Base-by-base conservation (phyloP, 2,329 filamentous ascomycete genomes). In the Rhynchosporium graminicola region DNA sequence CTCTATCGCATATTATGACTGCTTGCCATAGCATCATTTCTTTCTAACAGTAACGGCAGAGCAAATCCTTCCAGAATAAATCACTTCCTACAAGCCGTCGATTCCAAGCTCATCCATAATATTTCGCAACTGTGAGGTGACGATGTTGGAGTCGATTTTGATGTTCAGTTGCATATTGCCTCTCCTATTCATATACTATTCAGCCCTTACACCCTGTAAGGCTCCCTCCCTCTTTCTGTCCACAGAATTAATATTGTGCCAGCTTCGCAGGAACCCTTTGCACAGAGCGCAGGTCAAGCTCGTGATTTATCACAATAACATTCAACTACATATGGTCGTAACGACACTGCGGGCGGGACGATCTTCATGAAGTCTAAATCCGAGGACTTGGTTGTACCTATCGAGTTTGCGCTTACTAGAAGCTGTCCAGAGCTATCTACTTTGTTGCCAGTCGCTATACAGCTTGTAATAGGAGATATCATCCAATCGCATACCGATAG, bases 301-400 rank as follows among this genome's bases (percentile, higher is more conserved):
- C 26, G 26, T 48, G 26, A 48, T 48, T 48, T 48, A 48, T 29
- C 46, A 29, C 12, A 48, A 48, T 3, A 10, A 48, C 12, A 48
- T 29, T 48, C 26, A 48, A 29, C 12, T 48, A 28, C 20, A 48
- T 8, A 48, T 29, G 12, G 26, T 26, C 46, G 26, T 28, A 48
- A 48, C 8, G 26, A 48, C 26, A 48, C 26, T 48, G 12, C 26
- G 4, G 26, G 46, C 29, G 26, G 26, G 26, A 48, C 26, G 26
- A 48, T 48, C 46, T 48, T 48, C 12, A 48, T 48, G 12, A 48
- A 29, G 12, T 48, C 26, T 48, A 48, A 29, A 48, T 48, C 26
- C 46, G 12, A 29, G 46, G 46, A 29, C 26, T 29, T 48, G 26
- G 12, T 29, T 29, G 3, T 48, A 10, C 46, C 12, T 48, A 48